phyloP scores from a whole-genome alignment of 2,329 filamentous ascomycete genomes.

The Aureobasidium sp. region DNA sequence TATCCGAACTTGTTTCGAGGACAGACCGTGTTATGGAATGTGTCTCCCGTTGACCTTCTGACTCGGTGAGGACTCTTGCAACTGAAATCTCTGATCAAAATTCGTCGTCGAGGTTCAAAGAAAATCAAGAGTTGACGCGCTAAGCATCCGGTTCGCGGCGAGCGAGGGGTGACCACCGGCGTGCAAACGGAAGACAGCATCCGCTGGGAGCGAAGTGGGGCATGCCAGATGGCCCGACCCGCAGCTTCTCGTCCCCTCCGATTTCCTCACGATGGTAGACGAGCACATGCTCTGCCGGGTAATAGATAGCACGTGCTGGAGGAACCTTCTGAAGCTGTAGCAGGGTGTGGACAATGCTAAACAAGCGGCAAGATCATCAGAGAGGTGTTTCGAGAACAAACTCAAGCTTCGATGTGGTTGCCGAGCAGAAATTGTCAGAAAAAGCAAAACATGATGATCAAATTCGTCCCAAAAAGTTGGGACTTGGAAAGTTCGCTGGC shows the following conservation, averaged over 20 bases:
- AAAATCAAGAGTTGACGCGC: neutral
- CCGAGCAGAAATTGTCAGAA: neutral
- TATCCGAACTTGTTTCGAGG: neutral
- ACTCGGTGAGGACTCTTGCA: neutral
- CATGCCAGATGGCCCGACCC: conserved; percentile 10
- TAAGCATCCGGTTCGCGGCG: conserved; percentile 10
- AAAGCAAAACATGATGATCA: conserved; percentile 1
- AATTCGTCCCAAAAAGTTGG: conserved; percentile 1
- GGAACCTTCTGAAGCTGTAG: neutral
- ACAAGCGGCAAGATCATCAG: neutral
- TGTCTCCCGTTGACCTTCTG: neutral
- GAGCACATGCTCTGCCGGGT: neutral
- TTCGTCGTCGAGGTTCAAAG: neutral
- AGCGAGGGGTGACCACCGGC: conserved; percentile 5
- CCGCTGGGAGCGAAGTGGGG: conserved; percentile 9
- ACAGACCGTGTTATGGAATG: too few relatives aligned
- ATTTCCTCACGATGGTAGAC: neutral
- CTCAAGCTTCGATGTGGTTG: neutral
- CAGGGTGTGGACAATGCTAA: neutral
- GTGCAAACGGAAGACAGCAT: conserved; percentile 8
- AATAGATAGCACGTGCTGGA: neutral
- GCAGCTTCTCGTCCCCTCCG: conserved; percentile 1
- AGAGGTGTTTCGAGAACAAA: neutral
- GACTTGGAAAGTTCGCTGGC: conserved; percentile 2
- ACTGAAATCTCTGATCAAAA: conserved; percentile 1